These are phyloP conservation scores for Phyllosticta citrichinensis DNA, from an alignment of 2,329 filamentous ascomycete genomes.

Conservation along the genomic window DNA sequence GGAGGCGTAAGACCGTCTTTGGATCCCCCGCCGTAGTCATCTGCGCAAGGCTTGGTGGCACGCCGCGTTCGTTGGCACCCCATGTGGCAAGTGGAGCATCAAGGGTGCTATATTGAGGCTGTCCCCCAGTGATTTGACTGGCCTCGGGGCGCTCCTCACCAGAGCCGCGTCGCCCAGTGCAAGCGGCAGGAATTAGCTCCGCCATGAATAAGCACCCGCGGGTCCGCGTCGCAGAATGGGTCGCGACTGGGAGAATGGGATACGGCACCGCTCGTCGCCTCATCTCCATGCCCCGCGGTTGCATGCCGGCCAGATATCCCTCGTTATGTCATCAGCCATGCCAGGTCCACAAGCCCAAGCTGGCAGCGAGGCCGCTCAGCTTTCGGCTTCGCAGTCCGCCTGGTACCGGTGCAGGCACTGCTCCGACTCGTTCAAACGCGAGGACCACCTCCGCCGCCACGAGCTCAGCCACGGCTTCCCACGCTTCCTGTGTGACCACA, in stretches of 20 bases:
- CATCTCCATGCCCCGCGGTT: slow-evolving; percentile 6
- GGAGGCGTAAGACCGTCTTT: neutral
- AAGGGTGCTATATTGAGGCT: neutral
- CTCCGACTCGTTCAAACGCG: slow-evolving; percentile 10
- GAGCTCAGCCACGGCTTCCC: slow-evolving; percentile 12
- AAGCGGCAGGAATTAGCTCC: slow-evolving; percentile 5
- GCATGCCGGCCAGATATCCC: slow-evolving; percentile 1
- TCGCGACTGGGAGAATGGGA: slow-evolving; percentile 1
- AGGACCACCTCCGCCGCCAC: slow-evolving; percentile 12
- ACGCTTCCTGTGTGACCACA: slow-evolving; percentile 11
- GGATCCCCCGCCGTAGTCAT: neutral
- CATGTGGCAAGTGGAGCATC: neutral
- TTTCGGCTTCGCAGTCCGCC: neutral
- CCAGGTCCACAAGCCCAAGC: neutral
- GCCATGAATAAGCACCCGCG: slow-evolving; percentile 1
- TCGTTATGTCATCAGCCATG: slow-evolving; percentile 8
- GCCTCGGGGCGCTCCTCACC: too few species aligned
- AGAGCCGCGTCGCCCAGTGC: neutral
- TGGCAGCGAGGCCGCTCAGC: neutral
- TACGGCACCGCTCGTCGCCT: slow-evolving; percentile 7
- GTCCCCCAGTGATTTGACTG: neutral
- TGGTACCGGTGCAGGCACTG: slow-evolving; percentile 12
- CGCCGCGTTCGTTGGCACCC: neutral
- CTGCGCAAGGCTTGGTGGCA: neutral
- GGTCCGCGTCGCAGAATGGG: slow-evolving; percentile 1